Percentiles rank a stretch among this genome's conserved stretches.
Evolutionary conservation across 768 basidiomycete species (phyloP).

Genomic region (Gymnopilus dilepis): DNA sequence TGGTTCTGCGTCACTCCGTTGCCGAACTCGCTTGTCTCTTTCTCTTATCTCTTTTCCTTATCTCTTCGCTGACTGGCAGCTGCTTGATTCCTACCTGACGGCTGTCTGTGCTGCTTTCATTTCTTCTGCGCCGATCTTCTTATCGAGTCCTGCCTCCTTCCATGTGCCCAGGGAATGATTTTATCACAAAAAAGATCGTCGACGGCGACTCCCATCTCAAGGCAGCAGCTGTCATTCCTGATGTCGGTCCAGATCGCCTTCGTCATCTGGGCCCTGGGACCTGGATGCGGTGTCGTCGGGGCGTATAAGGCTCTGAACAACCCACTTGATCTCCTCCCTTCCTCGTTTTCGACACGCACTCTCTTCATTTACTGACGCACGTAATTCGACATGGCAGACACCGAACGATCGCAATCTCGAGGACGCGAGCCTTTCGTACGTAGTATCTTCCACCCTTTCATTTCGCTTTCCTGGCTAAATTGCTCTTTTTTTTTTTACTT

Average conservation of each 20-base stretch:
- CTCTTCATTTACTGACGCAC: not conserved
- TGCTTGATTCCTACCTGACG: no score
- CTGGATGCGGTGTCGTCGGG: not conserved
- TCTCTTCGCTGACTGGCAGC: not conserved
- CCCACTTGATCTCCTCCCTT: not conserved
- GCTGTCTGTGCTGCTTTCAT: no score
- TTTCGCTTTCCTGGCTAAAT: not conserved
- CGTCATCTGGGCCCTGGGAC: not conserved
- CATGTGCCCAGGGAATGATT: no score
- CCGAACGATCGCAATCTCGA: slow-evolving; percentile 58
- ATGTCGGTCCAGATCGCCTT: not conserved
- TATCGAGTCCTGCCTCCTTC: no score
- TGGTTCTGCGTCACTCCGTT: slow-evolving; percentile 4
- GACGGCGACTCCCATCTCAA: no score
- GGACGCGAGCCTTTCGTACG: slow-evolving; percentile 64
- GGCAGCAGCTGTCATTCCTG: no score
- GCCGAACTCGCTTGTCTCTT: slow-evolving; percentile 1
- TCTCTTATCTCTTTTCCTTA: slow-evolving; percentile 12
- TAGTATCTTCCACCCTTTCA: slow-evolving; percentile 16
- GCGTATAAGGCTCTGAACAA: not conserved
- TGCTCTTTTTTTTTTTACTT: not conserved
- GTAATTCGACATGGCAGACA: slow-evolving; percentile 27
- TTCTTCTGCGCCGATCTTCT: no score
- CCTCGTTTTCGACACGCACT: not conserved
- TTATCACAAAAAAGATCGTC: no score